Percentiles rank a stretch among this genome's conserved stretches.
These are phyloP conservation scores for Scleroderma citrinum DNA, from an alignment of 768 basidiomycete species.

Conservation along the genomic window DNA sequence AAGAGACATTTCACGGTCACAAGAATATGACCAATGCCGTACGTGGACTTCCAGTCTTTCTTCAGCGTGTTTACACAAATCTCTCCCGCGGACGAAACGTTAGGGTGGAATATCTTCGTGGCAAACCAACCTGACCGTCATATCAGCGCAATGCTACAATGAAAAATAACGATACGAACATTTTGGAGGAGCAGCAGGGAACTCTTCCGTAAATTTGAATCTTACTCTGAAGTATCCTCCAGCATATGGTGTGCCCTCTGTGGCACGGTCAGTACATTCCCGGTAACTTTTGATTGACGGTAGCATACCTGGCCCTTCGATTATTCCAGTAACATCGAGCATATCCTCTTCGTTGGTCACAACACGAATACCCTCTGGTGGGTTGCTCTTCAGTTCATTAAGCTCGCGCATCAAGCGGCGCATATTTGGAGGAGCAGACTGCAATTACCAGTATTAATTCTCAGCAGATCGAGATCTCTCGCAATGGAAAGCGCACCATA, in stretches of 20 bases:
- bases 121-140: conserved; percentile 66
- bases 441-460: neutral
- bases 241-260: conserved; percentile 63
- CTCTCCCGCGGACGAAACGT: conserved; percentile 84
- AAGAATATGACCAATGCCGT: conserved; percentile 87
- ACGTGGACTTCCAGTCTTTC: conserved; percentile 93
- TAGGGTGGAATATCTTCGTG: conserved; percentile 97
- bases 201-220: conserved; percentile 91
- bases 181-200: conserved; percentile 90
- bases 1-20: conserved; percentile 92
- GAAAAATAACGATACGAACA: conserved; percentile 45
- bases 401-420: conserved; percentile 88
- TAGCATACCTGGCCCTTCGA: conserved; percentile 81
- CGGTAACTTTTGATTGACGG: neutral
- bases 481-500: conserved; percentile 18
- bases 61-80: conserved; percentile 97
- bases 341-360: conserved; percentile 84
- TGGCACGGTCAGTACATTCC: conserved; percentile 7
- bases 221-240: conserved; percentile 69
- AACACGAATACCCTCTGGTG: conserved; percentile 90
- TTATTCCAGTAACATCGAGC: conserved; percentile 79
- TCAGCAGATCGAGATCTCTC: neutral
- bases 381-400: conserved; percentile 69
- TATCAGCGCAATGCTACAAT: conserved; percentile 3
- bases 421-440: conserved; percentile 55